Evolutionary conservation across 805 yeast genomes (phyloP).

Genomic region (Peterozyma toletana): DNA sequence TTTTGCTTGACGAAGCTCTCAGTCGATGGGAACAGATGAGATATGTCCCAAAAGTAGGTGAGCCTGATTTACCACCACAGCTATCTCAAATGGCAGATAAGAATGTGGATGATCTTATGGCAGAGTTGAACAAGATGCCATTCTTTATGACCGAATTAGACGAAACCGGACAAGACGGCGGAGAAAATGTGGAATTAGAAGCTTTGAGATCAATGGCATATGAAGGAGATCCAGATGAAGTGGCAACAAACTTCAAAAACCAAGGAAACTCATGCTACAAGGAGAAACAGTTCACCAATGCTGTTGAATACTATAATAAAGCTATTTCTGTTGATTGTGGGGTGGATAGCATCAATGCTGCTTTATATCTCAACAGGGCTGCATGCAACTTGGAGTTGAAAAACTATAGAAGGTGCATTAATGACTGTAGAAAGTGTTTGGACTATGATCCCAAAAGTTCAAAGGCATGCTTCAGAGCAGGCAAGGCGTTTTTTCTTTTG

Average conservation of each 20-base stretch:
- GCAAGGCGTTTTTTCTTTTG: conserved; percentile 67
- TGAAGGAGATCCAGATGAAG: conserved; percentile 92
- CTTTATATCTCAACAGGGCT: conserved; percentile 75
- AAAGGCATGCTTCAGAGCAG: conserved; percentile 83
- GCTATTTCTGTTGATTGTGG: conserved; percentile 70
- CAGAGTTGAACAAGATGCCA: conserved; percentile 77
- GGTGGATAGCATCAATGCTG: conserved; percentile 45
- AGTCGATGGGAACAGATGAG: conserved; percentile 25
- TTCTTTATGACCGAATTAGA: conserved; percentile 89
- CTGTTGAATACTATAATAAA: conserved; percentile 70
- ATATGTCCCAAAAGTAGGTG: conserved; percentile 34
- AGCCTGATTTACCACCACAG: conserved; percentile 79
- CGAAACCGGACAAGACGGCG: conserved; percentile 46
- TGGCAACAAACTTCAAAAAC: conserved; percentile 81
- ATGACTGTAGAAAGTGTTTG: conserved; percentile 74
- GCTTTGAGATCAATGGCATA: conserved; percentile 88
- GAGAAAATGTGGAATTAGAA: conserved; percentile 68
- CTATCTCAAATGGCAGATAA: conserved; percentile 56
- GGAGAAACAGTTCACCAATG: conserved; percentile 63
- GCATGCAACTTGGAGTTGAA: conserved; percentile 84
- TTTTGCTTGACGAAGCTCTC: conserved; percentile 7
- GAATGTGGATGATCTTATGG: conserved; percentile 67
- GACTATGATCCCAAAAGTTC: conserved; percentile 57
- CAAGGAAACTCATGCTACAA: conserved; percentile 90
- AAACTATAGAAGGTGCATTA: conserved; percentile 80